phyloP scores from a whole-genome alignment of 2,329 filamentous ascomycete species.

The Alternaria arborescens region DNA sequence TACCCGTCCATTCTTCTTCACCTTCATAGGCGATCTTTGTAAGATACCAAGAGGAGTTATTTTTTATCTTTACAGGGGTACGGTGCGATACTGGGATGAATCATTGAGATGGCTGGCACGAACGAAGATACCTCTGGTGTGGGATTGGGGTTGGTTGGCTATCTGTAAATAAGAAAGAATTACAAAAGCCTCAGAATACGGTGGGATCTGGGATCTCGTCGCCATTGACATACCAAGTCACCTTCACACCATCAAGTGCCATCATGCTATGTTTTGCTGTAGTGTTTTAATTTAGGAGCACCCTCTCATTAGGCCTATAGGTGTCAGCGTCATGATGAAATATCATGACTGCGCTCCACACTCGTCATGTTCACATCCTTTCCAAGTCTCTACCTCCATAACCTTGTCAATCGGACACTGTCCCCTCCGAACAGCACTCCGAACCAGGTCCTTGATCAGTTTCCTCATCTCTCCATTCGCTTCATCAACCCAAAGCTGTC shows the following conservation, averaged over 20 bases:
- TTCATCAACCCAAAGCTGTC: conserved; percentile 18
- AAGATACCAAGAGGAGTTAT: conserved; percentile 14
- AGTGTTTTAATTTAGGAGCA: not conserved
- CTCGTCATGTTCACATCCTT: conserved; percentile 19
- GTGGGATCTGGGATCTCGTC: conserved; percentile 8
- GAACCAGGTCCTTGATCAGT: conserved; percentile 7
- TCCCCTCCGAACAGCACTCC: conserved; percentile 1
- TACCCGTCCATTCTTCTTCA: conserved; percentile 21
- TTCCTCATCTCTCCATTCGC: conserved; percentile 1
- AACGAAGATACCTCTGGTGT: conserved; percentile 13
- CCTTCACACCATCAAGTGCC: not conserved
- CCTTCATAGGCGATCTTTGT: conserved; percentile 12
- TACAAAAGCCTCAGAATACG: not conserved
- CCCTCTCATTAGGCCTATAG: not conserved
- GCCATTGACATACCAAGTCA: not conserved
- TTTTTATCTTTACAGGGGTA: conserved; percentile 4
- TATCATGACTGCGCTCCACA: conserved; percentile 25
- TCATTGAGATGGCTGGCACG: conserved; percentile 11
- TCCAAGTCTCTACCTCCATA: conserved; percentile 15
- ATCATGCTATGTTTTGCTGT: not conserved
- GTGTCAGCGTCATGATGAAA: not conserved
- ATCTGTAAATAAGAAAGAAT: conserved; percentile 11
- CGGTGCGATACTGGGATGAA: conserved; percentile 8
- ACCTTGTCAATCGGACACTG: conserved; percentile 17
- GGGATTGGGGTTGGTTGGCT: conserved; percentile 8